Percentiles rank a stretch among this genome's conserved stretches.
Evolutionary conservation across 164 flowering plant genomes (phyloP).

Genomic region (Piper betle): DNA sequence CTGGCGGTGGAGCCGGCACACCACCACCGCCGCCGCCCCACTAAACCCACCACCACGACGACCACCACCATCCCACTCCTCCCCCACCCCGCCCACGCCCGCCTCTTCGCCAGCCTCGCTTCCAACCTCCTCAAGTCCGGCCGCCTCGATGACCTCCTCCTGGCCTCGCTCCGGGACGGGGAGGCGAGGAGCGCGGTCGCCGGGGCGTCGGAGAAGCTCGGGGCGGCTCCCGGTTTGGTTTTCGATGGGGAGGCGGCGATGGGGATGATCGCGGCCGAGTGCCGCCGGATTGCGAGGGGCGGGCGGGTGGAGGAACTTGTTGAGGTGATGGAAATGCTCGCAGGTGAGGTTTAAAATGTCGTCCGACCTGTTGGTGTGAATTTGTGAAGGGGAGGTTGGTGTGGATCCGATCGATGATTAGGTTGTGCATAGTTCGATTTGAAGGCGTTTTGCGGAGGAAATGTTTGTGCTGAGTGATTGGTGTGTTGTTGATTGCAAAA

Average conservation of each 20-base stretch:
- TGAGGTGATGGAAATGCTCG: conserved; percentile 37
- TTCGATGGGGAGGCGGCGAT: conserved; percentile 25
- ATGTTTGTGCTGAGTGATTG: no score
- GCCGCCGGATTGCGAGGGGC: conserved; percentile 21
- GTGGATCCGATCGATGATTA: not conserved
- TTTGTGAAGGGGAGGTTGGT: not conserved
- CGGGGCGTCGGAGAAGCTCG: conserved; percentile 27
- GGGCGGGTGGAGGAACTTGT: conserved; percentile 39
- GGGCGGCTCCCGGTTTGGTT: conserved; percentile 28
- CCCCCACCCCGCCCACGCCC: conserved; percentile 10
- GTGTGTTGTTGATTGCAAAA: no score
- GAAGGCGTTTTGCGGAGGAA: no score
- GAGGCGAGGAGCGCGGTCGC: conserved; percentile 21
- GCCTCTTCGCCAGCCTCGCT: conserved; percentile 39
- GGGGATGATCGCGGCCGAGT: conserved; percentile 27
- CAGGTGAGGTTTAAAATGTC: conserved; percentile 22
- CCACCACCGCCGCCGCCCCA: not conserved
- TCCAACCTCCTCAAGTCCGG: conserved; percentile 51
- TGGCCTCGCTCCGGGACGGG: conserved; percentile 28
- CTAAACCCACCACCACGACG: not conserved
- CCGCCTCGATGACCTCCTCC: conserved; percentile 37
- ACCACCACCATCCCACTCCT: conserved; percentile 7
- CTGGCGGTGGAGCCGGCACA: no score
- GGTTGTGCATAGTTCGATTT: no score
- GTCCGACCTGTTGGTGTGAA: not conserved